These are phyloP conservation scores for Thelephora terrestris DNA, from an alignment of 1,284 basidiomycete species.

Conservation along the genomic window DNA sequence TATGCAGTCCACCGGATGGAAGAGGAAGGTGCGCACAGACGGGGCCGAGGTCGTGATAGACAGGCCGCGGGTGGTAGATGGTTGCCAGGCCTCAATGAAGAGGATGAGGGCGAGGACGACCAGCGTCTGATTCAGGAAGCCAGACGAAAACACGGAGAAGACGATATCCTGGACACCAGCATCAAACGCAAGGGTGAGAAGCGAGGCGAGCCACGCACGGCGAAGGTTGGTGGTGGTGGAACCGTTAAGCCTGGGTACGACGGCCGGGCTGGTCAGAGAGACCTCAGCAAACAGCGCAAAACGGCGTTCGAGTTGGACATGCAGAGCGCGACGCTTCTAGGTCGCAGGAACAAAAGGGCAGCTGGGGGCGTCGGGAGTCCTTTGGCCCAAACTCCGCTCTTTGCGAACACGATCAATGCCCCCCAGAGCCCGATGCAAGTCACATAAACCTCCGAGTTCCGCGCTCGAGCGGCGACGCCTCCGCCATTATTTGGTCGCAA, in stretches of 20 bases:
- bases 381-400: constrained; percentile 6
- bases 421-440: constrained; percentile 1
- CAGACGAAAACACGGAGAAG: constrained; percentile 27
- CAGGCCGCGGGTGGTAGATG: constrained; percentile 77
- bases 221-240: constrained; percentile 26
- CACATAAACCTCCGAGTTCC: not conserved
- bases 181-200: constrained; percentile 9
- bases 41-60: constrained; percentile 30
- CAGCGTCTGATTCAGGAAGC: constrained; percentile 38
- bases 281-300: constrained; percentile 34
- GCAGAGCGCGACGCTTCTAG: constrained; percentile 75
- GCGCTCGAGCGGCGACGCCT: too few species aligned
- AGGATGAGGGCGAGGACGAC: constrained; percentile 70
- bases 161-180: constrained; percentile 1
- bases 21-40: constrained; percentile 85
- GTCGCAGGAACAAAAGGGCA: constrained; percentile 47
- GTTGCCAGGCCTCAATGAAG: constrained; percentile 85
- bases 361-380: constrained; percentile 27
- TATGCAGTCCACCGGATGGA: constrained; percentile 99
- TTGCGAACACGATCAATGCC: constrained; percentile 1
- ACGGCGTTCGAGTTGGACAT: constrained; percentile 74
- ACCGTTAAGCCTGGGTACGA: constrained; percentile 34
- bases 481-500: too few species aligned
- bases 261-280: constrained; percentile 70
- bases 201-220: constrained; percentile 4